phyloP scores from a whole-genome alignment of 2,329 filamentous ascomycete genomes.

The Paecilomyces sp. region DNA sequence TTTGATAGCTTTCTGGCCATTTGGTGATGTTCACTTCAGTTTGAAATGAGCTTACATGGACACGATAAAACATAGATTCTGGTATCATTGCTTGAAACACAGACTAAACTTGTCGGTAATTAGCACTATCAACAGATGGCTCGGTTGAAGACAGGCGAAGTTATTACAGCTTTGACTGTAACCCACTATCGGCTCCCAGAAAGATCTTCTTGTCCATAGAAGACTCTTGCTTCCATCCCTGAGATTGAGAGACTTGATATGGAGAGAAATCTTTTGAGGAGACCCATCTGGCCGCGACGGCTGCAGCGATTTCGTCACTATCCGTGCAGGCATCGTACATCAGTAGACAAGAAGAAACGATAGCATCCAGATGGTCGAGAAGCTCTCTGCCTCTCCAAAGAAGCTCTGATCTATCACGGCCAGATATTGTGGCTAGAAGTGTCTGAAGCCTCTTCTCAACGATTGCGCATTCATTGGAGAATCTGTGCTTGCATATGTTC shows the following conservation, averaged over 20 bases:
- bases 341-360: background rate
- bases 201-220: background rate
- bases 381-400: background rate
- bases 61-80: no score
- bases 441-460: background rate
- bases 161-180: background rate
- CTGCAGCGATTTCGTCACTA: background rate
- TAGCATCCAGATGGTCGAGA: background rate
- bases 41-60: no score
- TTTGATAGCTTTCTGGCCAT: no score
- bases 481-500: background rate
- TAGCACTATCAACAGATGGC: background rate
- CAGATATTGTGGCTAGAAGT: background rate
- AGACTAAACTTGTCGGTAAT: no score
- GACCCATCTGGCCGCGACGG: background rate
- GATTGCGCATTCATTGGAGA: background rate
- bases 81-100: no score
- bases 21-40: no score
- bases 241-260: background rate
- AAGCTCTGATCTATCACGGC: background rate
- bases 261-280: background rate
- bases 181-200: background rate
- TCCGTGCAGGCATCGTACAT: background rate
- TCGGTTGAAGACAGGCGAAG: background rate
- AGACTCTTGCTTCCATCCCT: background rate